These are phyloP conservation scores for Fusarium xyrophilum DNA, from an alignment of 2,329 filamentous ascomycete genomes.

Conservation along the genomic window DNA sequence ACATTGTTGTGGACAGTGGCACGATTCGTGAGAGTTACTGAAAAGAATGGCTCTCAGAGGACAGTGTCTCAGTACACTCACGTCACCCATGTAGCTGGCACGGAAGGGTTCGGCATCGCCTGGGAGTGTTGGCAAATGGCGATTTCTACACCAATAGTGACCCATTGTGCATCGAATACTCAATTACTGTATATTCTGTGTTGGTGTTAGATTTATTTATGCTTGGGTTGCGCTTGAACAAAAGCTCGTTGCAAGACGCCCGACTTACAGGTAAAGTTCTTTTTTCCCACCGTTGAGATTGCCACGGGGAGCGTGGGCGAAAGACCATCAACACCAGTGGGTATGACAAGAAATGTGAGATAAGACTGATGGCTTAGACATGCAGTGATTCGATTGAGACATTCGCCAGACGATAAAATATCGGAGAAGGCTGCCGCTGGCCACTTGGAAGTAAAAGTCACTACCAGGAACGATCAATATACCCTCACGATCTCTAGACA, in stretches of 20 bases:
- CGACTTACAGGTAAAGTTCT: not conserved
- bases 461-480: not conserved
- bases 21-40: not conserved
- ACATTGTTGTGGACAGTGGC: not conserved
- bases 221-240: not conserved
- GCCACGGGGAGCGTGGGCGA: too few species aligned
- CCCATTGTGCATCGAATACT: not conserved
- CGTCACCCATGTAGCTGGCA: not conserved
- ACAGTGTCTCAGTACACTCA: not conserved
- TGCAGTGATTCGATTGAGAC: not conserved
- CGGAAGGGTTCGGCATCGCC: not conserved
- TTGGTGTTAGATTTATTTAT: not conserved
- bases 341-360: not conserved
- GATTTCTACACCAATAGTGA: too few species aligned
- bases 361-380: not conserved
- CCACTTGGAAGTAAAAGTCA: not conserved
- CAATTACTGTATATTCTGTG: not conserved
- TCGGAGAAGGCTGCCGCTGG: not conserved
- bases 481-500: not conserved
- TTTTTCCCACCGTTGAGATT: not conserved
- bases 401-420: not conserved
- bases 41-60: not conserved
- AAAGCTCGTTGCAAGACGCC: not conserved
- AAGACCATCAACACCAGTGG: not conserved
- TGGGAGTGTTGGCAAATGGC: not conserved